Evolutionary conservation across 2,329 filamentous ascomycete genomes (phyloP).

Genomic region (Cladosporium sp.): DNA sequence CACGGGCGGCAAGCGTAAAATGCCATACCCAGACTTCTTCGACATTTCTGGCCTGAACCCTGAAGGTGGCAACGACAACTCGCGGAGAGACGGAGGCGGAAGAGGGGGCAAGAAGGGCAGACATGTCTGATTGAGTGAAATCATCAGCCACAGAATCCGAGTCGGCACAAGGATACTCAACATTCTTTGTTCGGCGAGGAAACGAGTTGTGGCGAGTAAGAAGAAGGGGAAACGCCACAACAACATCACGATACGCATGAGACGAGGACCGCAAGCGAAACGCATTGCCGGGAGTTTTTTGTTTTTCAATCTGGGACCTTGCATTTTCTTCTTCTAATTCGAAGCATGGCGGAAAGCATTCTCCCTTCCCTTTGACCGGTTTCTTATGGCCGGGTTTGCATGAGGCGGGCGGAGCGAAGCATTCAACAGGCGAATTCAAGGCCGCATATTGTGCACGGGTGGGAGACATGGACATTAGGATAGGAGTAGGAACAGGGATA

Average conservation of each 20-base stretch:
- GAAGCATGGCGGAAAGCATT: background rate
- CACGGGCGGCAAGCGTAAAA: conserved; percentile 70
- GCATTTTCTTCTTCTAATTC: background rate
- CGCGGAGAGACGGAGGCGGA: conserved; percentile 28
- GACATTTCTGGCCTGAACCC: conserved; percentile 63
- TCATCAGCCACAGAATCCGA: background rate
- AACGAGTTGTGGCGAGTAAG: background rate
- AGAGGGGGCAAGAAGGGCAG: conserved; percentile 38
- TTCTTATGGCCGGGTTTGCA: background rate
- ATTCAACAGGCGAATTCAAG: background rate
- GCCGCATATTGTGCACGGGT: background rate
- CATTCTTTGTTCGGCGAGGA: background rate
- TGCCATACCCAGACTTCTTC: conserved; percentile 74
- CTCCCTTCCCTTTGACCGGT: background rate
- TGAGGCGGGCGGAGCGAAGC: background rate
- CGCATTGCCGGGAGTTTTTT: conserved; percentile 9
- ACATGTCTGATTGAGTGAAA: conserved; percentile 30
- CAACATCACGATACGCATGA: conserved; percentile 3
- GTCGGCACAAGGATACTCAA: background rate
- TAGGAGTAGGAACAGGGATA: background rate
- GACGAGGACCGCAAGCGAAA: conserved; percentile 5
- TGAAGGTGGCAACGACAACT: conserved; percentile 60
- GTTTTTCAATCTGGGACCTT: background rate
- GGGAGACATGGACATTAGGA: background rate
- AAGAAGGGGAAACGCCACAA: background rate